Conservation (phyloP, 495 filamentous ascomycete species). For the Penicillium lagena region DNA sequence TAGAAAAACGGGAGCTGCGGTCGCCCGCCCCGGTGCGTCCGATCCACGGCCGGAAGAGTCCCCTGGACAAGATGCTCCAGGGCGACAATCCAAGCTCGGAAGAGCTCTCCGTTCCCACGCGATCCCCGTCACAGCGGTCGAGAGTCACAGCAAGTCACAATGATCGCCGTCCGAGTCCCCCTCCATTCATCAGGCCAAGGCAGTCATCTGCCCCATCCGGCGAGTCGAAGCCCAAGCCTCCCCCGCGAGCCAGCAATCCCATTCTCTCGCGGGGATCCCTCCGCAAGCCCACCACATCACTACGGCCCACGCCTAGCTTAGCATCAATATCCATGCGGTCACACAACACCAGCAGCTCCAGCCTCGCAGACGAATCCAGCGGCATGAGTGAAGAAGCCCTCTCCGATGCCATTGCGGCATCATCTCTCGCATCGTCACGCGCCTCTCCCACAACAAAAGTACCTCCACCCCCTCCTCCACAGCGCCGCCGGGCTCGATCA, state of each 20-base stretch:
- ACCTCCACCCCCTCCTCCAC: conserved; percentile 36
- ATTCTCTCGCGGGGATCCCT: conserved; percentile 4
- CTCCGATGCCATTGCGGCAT: conserved; percentile 78
- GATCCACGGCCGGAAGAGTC: background rate
- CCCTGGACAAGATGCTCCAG: conserved; percentile 9
- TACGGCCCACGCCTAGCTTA: conserved; percentile 21
- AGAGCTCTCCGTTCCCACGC: background rate
- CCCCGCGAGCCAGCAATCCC: conserved; percentile 12
- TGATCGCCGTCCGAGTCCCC: conserved; percentile 7
- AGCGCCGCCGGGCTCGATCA: conserved; percentile 42
- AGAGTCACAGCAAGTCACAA: conserved; percentile 5
- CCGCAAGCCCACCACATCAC: conserved; percentile 11
- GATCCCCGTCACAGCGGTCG: conserved; percentile 7
- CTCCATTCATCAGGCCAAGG: conserved; percentile 11
- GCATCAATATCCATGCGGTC: conserved; percentile 20
- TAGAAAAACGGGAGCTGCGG: conserved; percentile 7
- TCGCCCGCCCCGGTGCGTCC: conserved; percentile 12
- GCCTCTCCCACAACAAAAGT: conserved; percentile 46
- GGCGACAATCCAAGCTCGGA: conserved; percentile 8
- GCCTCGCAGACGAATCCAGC: conserved; percentile 14
- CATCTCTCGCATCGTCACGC: conserved; percentile 70
- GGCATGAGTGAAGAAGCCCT: conserved; percentile 44
- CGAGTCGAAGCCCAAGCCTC: conserved; percentile 18
- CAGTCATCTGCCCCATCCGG: conserved; percentile 8
- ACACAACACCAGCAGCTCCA: conserved; percentile 21